Evolutionary conservation across 2,329 filamentous ascomycete genomes (phyloP), one percentile per base, ranked within the genome.

Genomic region (Fusarium goolgardi): DNA sequence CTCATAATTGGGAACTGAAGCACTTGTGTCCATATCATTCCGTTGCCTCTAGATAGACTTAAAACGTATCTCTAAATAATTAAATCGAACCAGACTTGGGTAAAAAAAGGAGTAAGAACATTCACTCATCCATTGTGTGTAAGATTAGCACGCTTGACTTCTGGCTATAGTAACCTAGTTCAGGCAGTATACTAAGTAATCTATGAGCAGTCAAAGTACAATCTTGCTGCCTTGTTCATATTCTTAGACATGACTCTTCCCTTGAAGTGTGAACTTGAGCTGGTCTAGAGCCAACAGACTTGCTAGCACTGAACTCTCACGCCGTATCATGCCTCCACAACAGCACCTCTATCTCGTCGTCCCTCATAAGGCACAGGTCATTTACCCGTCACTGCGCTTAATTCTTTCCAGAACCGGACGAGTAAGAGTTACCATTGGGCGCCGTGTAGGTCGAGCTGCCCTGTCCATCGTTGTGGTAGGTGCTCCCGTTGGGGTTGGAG

Each of bases 401-500:
- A 20, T 69, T 69, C 59, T 69, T 71, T 34, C 46, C 37, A 23
- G 59, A 62, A 13, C 15, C 49, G 25, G 55, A 62, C 9, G 53
- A 55, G 62, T 45, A 55, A 34, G 10, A 40, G 39, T 55, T 25
- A 39, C 83, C 85, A 57, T 80, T 79, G 9, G 89, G 78, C 12
- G 87, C 70, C 20, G 86, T 92, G 78, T 92, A 92, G 20, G 78
- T 87, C 25, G 86, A 85, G 49, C 78, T 73, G 8, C 89, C 89
- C 13, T 76, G 75, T 44, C 88, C 88, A 69, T 83, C 77, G 78
- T 91, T 90, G 82, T 91, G 80, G 80, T 92, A 92, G 39, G 86
- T 90, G 73, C 86, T 90, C 16, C 88, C 88, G 66, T 90, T 85
- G 45, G 88, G 79, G 79, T 92, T 92, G 75, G 84, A 86, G 79